A percentile compares a stretch with the other conserved stretches of the same genome.
Evolutionary conservation across 495 filamentous ascomycete genomes (phyloP).

Genomic region (Aspergillus ellipticus): DNA sequence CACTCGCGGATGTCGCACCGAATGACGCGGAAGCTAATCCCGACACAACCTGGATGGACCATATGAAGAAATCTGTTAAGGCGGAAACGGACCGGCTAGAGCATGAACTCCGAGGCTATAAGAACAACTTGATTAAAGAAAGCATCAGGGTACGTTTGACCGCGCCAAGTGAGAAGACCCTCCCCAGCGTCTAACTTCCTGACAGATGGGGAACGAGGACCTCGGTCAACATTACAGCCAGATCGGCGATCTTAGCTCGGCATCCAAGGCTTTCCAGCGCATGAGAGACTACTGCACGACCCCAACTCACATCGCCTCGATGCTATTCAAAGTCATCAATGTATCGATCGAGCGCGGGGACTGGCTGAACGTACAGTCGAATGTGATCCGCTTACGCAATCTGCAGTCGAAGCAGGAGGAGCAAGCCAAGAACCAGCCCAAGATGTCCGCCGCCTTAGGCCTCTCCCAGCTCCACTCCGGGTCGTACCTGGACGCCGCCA

Average conservation of each 20-base stretch:
- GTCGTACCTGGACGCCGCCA: conserved; percentile 69
- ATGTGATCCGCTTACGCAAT: conserved; percentile 62
- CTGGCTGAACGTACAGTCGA: conserved; percentile 62
- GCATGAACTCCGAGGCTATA: conserved; percentile 83
- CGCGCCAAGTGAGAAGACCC: not conserved
- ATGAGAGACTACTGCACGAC: conserved; percentile 76
- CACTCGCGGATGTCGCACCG: conserved; percentile 57
- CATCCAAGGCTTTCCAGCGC: conserved; percentile 64
- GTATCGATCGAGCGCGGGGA: conserved; percentile 64
- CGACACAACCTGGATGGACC: conserved; percentile 69
- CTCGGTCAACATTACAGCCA: conserved; percentile 64
- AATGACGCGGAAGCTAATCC: conserved; percentile 61
- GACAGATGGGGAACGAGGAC: conserved; percentile 74
- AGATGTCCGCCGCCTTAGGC: conserved; percentile 63
- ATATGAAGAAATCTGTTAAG: conserved; percentile 58
- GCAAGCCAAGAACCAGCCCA: conserved; percentile 57
- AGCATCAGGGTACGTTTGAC: conserved; percentile 75
- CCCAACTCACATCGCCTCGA: conserved; percentile 64
- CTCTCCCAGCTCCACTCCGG: conserved; percentile 64
- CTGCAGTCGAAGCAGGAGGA: conserved; percentile 57
- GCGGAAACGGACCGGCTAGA: conserved; percentile 69
- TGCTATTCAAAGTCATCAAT: conserved; percentile 65
- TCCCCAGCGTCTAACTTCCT: conserved; percentile 11
- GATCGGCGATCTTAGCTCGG: conserved; percentile 57
- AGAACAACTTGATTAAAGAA: conserved; percentile 96